Percentiles rank a stretch among this genome's conserved stretches.
Conservation (phyloP, 495 filamentous ascomycete species). For the Cercophora sp. region DNA sequence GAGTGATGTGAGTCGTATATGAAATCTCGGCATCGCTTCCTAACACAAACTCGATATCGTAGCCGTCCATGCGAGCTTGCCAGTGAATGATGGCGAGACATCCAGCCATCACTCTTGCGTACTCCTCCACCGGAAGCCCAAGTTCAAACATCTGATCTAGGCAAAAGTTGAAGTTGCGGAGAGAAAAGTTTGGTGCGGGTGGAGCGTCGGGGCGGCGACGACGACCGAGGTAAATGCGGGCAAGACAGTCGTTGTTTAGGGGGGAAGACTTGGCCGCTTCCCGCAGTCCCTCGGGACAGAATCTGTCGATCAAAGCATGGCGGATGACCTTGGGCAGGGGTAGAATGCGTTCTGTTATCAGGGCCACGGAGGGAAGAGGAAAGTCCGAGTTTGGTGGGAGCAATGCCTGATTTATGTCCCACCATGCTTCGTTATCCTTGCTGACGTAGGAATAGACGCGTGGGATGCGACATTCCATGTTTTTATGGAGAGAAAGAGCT, state of each 20-base stretch:
- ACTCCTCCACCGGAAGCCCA: not conserved
- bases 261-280: not conserved
- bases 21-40: not conserved
- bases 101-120: conserved; percentile 8
- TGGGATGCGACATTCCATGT: not conserved
- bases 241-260: conserved; percentile 9
- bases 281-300: not conserved
- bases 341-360: conserved; percentile 12
- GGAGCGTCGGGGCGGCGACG: not conserved
- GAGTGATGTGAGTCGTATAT: not conserved
- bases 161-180: conserved; percentile 15
- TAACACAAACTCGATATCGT: conserved; percentile 19
- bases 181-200: conserved; percentile 4
- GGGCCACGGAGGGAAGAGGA: conserved; percentile 4
- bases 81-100: conserved; percentile 14
- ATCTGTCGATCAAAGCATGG: not conserved
- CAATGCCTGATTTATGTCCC: not conserved
- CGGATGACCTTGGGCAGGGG: conserved; percentile 1
- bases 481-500: not conserved
- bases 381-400: not conserved
- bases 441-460: not conserved
- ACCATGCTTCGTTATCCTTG: not conserved
- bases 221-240: conserved; percentile 9
- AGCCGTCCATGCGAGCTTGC: conserved; percentile 8
- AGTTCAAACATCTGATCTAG: conserved; percentile 15